Conservation (phyloP, 257 asterid genomes). For the Penstemon eatonii region DNA sequence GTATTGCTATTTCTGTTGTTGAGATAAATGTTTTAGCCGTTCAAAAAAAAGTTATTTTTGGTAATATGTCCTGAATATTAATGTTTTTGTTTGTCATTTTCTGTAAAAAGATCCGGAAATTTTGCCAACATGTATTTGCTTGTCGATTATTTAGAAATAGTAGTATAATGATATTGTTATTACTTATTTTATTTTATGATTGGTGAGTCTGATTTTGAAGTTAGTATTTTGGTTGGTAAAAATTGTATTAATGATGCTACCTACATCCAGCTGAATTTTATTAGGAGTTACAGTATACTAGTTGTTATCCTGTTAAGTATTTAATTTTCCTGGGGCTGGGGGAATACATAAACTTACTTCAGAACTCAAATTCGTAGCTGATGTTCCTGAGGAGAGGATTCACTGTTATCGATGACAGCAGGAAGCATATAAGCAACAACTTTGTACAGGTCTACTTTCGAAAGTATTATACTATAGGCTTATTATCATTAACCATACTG, state of each 20-base stretch:
- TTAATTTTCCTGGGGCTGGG: conserved; percentile 92
- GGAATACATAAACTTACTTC: conserved; percentile 78
- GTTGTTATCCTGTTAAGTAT: conserved; percentile 40
- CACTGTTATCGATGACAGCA: conserved; percentile 70
- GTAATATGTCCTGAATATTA: background rate
- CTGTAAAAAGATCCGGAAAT: background rate
- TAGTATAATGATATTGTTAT: background rate
- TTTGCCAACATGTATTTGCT: background rate
- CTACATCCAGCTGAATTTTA: too few species aligned
- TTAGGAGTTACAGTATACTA: too few species aligned
- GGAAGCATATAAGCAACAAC: conserved; percentile 51
- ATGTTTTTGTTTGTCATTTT: background rate
- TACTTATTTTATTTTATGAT: too few species aligned
- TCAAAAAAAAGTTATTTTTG: background rate
- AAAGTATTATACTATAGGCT: background rate
- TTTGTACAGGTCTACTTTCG: conserved; percentile 51
- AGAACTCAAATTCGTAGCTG: conserved; percentile 60
- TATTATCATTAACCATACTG: background rate
- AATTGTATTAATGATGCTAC: too few species aligned
- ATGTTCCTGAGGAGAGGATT: conserved; percentile 54
- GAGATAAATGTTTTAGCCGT: too few species aligned
- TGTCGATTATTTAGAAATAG: background rate
- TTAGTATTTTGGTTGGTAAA: background rate
- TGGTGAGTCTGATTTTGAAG: conserved; percentile 6
- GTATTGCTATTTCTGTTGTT: too few species aligned